Evolutionary conservation across 1,284 basidiomycete genomes (phyloP).

Genomic region (Veloboletus limbatus): DNA sequence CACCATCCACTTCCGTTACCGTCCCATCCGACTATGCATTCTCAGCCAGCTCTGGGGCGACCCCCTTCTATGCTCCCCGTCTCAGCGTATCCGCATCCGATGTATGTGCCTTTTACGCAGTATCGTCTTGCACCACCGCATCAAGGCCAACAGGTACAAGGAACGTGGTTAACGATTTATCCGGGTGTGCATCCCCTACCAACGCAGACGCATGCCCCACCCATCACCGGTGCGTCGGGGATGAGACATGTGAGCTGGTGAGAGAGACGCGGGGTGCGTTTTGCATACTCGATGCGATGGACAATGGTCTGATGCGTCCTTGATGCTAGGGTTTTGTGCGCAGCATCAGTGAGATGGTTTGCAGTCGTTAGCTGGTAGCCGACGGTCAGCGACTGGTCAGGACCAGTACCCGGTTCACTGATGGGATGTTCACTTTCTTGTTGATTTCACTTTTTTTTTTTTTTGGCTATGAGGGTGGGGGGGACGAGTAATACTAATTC

Average conservation of each 20-base stretch:
- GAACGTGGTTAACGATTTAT: conserved; percentile 25
- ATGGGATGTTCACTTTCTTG: conserved; percentile 23
- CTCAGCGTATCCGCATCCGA: conserved; percentile 20
- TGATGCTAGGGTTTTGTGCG: no score
- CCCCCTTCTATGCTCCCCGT: conserved; percentile 16
- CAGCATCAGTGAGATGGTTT: no score
- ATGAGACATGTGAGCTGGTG: conserved; percentile 30
- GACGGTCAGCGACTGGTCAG: no score
- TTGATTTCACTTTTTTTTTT: conserved; percentile 15
- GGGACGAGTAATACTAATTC: conserved; percentile 22
- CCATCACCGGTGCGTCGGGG: conserved; percentile 24
- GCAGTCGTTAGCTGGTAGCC: no score
- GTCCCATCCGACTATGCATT: conserved; percentile 9
- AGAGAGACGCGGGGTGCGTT: conserved; percentile 13
- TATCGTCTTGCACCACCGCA: conserved; percentile 20
- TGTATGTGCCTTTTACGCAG: conserved; percentile 26
- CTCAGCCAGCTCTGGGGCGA: conserved; percentile 7
- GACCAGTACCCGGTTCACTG: no score
- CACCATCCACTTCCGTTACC: conserved; percentile 16
- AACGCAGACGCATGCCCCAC: conserved; percentile 10
- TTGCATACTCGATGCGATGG: not conserved
- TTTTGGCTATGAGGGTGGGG: conserved; percentile 17
- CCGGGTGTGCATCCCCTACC: conserved; percentile 22
- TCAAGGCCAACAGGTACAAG: conserved; percentile 18
- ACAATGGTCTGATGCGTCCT: conserved; percentile 1